Evolutionary conservation across 495 filamentous ascomycete genomes (phyloP), one percentile per base, ranked within the genome.

Genomic region (Penicillium odoratum): DNA sequence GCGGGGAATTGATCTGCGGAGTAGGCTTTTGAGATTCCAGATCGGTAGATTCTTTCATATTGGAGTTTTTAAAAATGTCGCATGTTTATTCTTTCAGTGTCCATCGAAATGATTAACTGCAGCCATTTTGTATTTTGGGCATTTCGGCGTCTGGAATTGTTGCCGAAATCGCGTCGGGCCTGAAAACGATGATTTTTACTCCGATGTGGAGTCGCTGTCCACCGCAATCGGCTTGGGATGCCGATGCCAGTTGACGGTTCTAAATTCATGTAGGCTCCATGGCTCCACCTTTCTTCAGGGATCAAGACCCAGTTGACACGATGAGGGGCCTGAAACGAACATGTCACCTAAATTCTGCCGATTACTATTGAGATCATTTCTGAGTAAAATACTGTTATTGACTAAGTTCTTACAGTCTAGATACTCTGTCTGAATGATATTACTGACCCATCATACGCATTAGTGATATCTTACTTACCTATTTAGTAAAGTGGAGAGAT

Each of bases 21-120:
- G 30, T 48, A 3, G 64, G 43, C 58, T 60, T 67, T 63, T 69
- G 67, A 3, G 65, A 55, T 44, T 69, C 60, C 31, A 65, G 34
- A 44, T 69, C 69, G 15, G 38, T 40, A 11, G 34, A 13, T 46
- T 58, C 2, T 29, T 48, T 47, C 63, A 66, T 62, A 44, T 58
- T 57, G 33, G 29, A 26, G 31, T 7, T 10, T n/a, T 48, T 31
- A 15, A 31, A 10, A 48, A 33, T 31, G 43, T 46, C 43, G 43
- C 43, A 46, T 46, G 43, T 46, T 15, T 44, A 44, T 44, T 21
- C 1, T 1, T 10, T 46, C 43, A 26, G 26, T 46, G 1, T 10
- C 13, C 15, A 3, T 16, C 7, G 16, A 26, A 46, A 46, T 13
- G 43, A 26, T 46, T 0, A 25, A 46, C 3, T 25, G 16, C 0